Evolutionary conservation across 148 eudicot species (phyloP), one percentile per base, ranked within the genome.

Genomic region (Cornus florida): DNA sequence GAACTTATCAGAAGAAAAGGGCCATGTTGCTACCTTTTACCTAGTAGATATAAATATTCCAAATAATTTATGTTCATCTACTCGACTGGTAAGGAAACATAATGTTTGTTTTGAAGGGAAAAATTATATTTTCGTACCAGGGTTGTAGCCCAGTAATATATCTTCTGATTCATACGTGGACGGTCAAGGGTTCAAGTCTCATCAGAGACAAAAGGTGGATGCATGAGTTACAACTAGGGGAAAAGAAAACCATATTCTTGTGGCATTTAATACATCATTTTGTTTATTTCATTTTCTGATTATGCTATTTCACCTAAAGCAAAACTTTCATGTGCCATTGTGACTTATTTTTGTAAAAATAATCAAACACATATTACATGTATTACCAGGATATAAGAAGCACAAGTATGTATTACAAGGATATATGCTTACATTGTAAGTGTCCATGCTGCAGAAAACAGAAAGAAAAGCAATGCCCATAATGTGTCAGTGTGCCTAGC

Each of bases 401-500:
- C 20, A 53, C n/a, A 1, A 50, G 0, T 28, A 11, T 31, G 22
- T 73, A 35, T 35, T 48, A 14, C 17, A 57, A 75, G 35, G 35
- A 38, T 38, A 12, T 62, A 62, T 24, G 35, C 23, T 35, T 35
- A 35, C 7, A 75, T 69, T 62, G 77, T 56, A 39, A 31, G 41
- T 10, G 65, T 75, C 77, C 77, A 75, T 35, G 3, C 77, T 75
- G 77, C 77, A 75, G 77, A 39, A 38, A 33, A 64, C 13, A 64
- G 31, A 75, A 67, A 22, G 46, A 74, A 62, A 16, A 39, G 28
- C 69, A 53, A 59, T 75, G 70, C 70, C 70, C 70, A 75, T 16
- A 74, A 59, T 12, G 4, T 32, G 41, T 32, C 48, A 60, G 48
- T 74, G 46, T 57, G 59, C 33, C 60, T 12, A 74, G 33, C 68